Evolutionary conservation across 164 flowering plant species (phyloP).

Genomic region (Vitis riparia): DNA sequence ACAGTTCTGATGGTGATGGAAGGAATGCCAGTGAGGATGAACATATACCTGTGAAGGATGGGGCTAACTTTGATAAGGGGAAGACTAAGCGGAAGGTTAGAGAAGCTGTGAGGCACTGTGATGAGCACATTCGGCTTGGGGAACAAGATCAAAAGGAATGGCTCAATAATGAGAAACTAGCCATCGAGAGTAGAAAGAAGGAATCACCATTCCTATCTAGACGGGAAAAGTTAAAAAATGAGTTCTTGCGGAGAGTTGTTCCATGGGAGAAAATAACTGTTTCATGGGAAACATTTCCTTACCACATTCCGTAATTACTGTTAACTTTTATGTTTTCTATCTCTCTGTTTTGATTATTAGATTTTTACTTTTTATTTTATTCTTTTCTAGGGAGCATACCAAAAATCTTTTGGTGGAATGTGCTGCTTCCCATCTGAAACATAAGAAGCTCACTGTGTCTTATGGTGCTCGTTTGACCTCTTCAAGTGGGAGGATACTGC

Average conservation of each 20-base stretch:
- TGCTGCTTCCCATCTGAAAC: slow-evolving; percentile 81
- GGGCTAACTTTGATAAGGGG: slow-evolving; percentile 43
- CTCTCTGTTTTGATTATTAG: background rate
- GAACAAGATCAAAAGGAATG: slow-evolving; percentile 96
- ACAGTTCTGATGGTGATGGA: slow-evolving; percentile 90
- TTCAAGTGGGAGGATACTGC: slow-evolving; percentile 89
- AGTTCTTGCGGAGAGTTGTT: slow-evolving; percentile 74
- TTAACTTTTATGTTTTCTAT: background rate
- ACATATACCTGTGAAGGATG: slow-evolving; percentile 51
- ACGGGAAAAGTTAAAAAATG: slow-evolving; percentile 75
- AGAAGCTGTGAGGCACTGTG: slow-evolving; percentile 29
- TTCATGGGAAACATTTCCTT: slow-evolving; percentile 96
- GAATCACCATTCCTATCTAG: slow-evolving; percentile 81
- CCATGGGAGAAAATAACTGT: slow-evolving; percentile 92
- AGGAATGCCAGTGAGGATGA: slow-evolving; percentile 76
- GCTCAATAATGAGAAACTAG: slow-evolving; percentile 73
- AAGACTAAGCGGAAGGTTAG: slow-evolving; percentile 28
- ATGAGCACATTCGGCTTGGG: slow-evolving; percentile 81
- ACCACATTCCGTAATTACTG: slow-evolving; percentile 67
- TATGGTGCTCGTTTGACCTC: slow-evolving; percentile 84
- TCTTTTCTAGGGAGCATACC: slow-evolving; percentile 61
- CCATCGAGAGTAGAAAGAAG: slow-evolving; percentile 70
- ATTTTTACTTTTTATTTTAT: background rate
- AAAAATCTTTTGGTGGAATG: slow-evolving; percentile 86
- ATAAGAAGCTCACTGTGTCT: slow-evolving; percentile 46